These are phyloP conservation scores for Fusarium musae DNA, from an alignment of 2,329 filamentous ascomycete species.

Conservation along the genomic window DNA sequence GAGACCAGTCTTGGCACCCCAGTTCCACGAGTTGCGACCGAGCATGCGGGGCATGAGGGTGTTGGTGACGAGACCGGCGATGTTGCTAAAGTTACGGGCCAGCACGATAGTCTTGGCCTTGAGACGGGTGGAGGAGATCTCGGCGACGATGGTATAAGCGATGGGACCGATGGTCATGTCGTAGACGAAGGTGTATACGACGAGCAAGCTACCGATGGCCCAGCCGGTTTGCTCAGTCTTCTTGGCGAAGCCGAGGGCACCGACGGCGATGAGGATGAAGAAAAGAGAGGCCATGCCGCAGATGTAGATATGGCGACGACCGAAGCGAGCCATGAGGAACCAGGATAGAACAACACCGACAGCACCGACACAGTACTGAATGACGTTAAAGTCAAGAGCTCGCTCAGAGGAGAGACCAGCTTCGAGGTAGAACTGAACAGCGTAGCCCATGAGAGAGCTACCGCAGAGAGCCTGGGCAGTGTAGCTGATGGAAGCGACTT, in stretches of 20 bases:
- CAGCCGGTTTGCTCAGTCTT: conserved; percentile 51
- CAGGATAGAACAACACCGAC: conserved; percentile 10
- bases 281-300: conserved; percentile 1
- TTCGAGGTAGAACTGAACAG: conserved; percentile 14
- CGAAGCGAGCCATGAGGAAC: conserved; percentile 21
- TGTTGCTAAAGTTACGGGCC: conserved; percentile 59
- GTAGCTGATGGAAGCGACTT: conserved; percentile 10
- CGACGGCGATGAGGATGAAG: conserved; percentile 5
- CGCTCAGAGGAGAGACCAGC: conserved; percentile 8
- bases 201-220: conserved; percentile 58
- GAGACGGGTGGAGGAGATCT: conserved; percentile 58
- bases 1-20: conserved; percentile 59
- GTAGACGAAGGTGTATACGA: conserved; percentile 57
- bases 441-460: conserved; percentile 18
- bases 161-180: conserved; percentile 61
- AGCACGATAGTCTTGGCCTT: conserved; percentile 59
- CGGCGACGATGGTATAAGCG: conserved; percentile 82
- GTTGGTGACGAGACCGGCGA: conserved; percentile 58
- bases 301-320: conserved; percentile 13
- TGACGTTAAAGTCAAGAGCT: conserved; percentile 16
- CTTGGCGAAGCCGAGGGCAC: conserved; percentile 54
- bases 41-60: conserved; percentile 59
- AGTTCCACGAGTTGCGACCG: conserved; percentile 57
- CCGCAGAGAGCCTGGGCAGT: conserved; percentile 15
- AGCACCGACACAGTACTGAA: conserved; percentile 15